Percentiles rank a stretch among this genome's conserved stretches.
Evolutionary conservation across 306 rosid genomes (phyloP).

Genomic region (Castanea crenata): DNA sequence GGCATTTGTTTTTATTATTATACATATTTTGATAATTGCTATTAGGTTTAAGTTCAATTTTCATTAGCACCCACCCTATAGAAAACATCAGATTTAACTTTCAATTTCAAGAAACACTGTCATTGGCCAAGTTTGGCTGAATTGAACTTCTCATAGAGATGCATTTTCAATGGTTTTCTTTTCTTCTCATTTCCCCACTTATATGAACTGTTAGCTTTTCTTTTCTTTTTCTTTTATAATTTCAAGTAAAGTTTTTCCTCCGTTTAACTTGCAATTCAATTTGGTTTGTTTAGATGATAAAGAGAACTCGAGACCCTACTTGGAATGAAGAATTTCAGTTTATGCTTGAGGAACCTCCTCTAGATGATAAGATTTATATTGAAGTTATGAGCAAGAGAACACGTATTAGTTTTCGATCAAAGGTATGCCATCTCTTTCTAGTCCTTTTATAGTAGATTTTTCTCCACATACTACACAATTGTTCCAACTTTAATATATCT

Average conservation of each 20-base stretch:
- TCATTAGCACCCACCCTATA: background rate
- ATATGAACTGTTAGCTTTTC: background rate
- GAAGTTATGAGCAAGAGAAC: constrained; percentile 72
- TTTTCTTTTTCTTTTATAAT: too few species aligned
- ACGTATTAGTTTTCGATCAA: constrained; percentile 47
- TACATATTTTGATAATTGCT: too few species aligned
- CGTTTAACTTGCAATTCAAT: background rate
- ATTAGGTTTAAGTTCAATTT: background rate
- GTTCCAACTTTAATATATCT: background rate
- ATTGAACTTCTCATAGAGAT: too few species aligned
- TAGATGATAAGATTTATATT: constrained; percentile 67
- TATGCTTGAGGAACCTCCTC: constrained; percentile 91
- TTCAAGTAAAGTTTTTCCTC: too few species aligned
- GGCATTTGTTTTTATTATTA: too few species aligned
- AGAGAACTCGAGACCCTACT: constrained; percentile 66
- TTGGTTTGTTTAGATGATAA: constrained; percentile 46
- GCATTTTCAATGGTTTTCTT: background rate
- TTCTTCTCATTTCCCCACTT: background rate
- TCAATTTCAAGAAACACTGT: background rate
- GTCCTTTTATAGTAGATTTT: background rate
- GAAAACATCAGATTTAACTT: background rate
- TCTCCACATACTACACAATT: background rate
- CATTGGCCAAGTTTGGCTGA: background rate
- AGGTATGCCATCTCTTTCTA: constrained; percentile 42
- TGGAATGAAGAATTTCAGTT: constrained; percentile 92